phyloP scores from a whole-genome alignment of 1,139 yeast species.

The Lizanozyma gosingica region DNA sequence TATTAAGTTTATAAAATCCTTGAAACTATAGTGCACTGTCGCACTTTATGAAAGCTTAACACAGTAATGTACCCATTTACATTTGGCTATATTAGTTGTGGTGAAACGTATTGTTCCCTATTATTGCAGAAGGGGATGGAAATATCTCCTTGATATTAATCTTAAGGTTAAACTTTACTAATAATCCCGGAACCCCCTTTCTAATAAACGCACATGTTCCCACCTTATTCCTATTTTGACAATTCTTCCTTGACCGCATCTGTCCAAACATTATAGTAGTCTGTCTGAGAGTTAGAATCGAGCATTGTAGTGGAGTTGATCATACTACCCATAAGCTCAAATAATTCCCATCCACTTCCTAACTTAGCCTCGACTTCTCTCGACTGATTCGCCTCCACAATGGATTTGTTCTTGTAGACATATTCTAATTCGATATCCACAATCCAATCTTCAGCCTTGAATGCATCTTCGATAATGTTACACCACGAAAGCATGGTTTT shows the following conservation, averaged over 20 bases:
- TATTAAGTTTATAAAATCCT: too few relatives aligned
- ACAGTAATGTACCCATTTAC: too few relatives aligned
- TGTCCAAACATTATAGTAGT: conserved; percentile 29
- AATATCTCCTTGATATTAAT: too few relatives aligned
- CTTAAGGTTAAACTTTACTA: too few relatives aligned
- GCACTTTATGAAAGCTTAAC: too few relatives aligned
- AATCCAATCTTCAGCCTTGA: conserved; percentile 50
- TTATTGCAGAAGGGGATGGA: too few relatives aligned
- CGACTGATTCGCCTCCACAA: conserved; percentile 11
- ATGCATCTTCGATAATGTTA: conserved; percentile 41
- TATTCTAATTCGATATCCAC: conserved; percentile 32
- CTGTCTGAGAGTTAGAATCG: conserved; percentile 18
- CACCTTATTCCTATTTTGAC: too few relatives aligned
- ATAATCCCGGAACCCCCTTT: too few relatives aligned
- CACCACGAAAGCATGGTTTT: conserved; percentile 44
- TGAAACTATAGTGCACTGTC: too few relatives aligned
- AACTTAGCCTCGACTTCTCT: conserved; percentile 22
- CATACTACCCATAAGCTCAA: conserved; percentile 29
- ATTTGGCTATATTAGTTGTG: too few relatives aligned
- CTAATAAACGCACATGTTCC: too few relatives aligned
- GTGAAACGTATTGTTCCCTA: too few relatives aligned
- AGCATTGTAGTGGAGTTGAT: conserved; percentile 22
- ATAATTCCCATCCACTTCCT: conserved; percentile 25
- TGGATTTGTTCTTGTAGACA: conserved; percentile 21
- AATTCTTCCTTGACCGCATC: conserved; percentile 3